Base-by-base conservation (phyloP, 2,329 filamentous ascomycete genomes). In the Fusarium haematococcum region DNA sequence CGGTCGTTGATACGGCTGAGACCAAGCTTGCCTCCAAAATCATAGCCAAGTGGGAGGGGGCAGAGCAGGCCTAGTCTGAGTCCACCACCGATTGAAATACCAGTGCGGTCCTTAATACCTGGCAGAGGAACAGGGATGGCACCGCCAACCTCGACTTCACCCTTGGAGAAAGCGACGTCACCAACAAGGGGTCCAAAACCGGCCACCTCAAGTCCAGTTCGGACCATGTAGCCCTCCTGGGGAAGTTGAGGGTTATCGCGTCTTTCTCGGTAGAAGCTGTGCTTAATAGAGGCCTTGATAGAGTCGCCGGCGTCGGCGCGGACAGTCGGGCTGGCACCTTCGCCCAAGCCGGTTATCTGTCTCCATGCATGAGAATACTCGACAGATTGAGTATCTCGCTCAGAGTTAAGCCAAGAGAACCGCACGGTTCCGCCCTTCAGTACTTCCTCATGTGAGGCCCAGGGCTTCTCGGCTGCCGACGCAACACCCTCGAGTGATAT, bases 101-200 rank as follows among this genome's bases (percentile, higher is more conserved):
- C 95, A 45, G 92, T 94, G 68, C 91, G 88, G 30, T 91, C 91
- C 73, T 88, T 83, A n/a, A 92, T 81, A 2, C 92, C 91, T 0
- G 93, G 93, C 16, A 97, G 84, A 0, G 91, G 87, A 25, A 98
- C 86, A 0, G 95, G 92, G 1, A 96, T 69, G 3, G 95, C 95
- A 65, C 91, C 91, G 71, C 94, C 91, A 2, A 94, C 87, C 82
- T 98, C 96, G 18, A 96, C 79, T 82, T 98, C 95, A n/a, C 92
- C 91, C 84, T 98, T 99, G 82, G 91, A 94, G 83, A 98, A 98
- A n/a, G 93, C 92, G 1, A 98, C 95, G 78, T 98, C 97, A 43
- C 97, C 97, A 71, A 90, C 90, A 20, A 99, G 85, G 0, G 93
- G 91, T 0, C 96, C 95, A 83, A 93, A 91, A 13, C 97, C 96